Evolutionary conservation across 371 early-diverging fungal genomes (phyloP), one percentile per base, ranked within the genome.

Genomic region (Fennellomyces sp.): DNA sequence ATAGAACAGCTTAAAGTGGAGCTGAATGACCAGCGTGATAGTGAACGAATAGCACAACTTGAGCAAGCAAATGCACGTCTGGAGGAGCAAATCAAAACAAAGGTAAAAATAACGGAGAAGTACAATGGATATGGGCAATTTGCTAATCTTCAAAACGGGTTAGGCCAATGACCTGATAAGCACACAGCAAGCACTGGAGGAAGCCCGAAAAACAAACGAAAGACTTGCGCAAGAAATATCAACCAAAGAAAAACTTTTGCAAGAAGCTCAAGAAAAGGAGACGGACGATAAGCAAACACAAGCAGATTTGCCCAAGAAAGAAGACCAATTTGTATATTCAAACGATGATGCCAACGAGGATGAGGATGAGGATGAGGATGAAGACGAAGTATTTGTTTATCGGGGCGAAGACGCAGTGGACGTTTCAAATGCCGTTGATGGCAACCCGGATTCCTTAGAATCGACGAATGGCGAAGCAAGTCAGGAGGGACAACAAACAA

Each of bases 321-420:
- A 71, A 4, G 70, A 72, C 41, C 52, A 50, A 10, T 79, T 75
- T 67, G 74, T 79, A 69, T 79, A 79, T 64, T 75, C 68, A 19
- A 29, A 21, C 52, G 27, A 21, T 26, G 41, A 56, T 3, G n/a
- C n/a, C n/a, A n/a, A n/a, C n/a, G 29, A 45, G 26, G 33, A 64
- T 0, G 56, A 63, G 13, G 69, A 65, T 0, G 68, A 65, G 2
- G 78, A 73, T 11, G 68, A 67, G n/a, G 72, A 72, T 17, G 73
- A 76, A 0, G 73, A 76, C 13, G 73, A 72, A 28, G 72, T 69
- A 0, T 78, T 78, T 65, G 69, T 78, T 0, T 78, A 78, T 56
- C 61, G 67, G 5, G 78, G 78, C 1, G 58, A 64, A 48, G 78
- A 78, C 62, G 70, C 77, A 10, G 63, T 47, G 42, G 15, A 33